A percentile compares a stretch with the other conserved stretches of the same genome.
These are phyloP conservation scores for Stellera chamaejasme DNA, from an alignment of 345 rosid genomes.

Conservation along the genomic window DNA sequence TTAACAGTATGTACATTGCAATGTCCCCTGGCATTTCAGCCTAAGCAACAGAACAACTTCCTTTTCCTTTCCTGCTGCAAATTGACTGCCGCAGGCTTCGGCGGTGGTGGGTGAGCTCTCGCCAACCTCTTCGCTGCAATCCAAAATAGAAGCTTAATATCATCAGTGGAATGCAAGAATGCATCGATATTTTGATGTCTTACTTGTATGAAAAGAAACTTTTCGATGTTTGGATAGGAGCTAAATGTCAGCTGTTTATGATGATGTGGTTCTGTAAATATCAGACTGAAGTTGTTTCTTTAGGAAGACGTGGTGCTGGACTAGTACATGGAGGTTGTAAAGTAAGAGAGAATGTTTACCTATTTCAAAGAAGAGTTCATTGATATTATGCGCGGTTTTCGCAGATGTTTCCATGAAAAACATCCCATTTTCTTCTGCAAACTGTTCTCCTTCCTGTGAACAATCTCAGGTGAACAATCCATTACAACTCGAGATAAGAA, in stretches of 20 bases:
- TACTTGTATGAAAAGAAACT: not conserved
- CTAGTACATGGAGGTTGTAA: not conserved
- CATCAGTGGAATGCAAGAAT: not conserved
- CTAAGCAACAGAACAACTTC: constrained; percentile 38
- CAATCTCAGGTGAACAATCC: not conserved
- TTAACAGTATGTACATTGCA: too few relatives aligned
- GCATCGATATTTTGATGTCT: not conserved
- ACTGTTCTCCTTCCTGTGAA: constrained; percentile 54
- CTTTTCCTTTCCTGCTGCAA: constrained; percentile 28
- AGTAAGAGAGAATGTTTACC: constrained; percentile 25
- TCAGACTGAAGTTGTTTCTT: not conserved
- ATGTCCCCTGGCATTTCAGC: constrained; percentile 14
- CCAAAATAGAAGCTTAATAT: not conserved
- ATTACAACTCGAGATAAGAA: not conserved
- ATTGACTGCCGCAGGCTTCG: constrained; percentile 34
- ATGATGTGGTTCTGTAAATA: not conserved
- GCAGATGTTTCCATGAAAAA: constrained; percentile 63
- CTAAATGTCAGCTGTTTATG: not conserved
- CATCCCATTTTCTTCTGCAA: constrained; percentile 56
- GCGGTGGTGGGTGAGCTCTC: constrained; percentile 30
- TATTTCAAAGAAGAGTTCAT: constrained; percentile 68
- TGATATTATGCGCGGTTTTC: constrained; percentile 52
- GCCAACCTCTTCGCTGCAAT: constrained; percentile 48
- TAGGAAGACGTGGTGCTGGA: not conserved
- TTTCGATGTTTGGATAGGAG: not conserved